Conservation (phyloP, 805 yeast genomes). For the Maudiozyma bulderi region DNA sequence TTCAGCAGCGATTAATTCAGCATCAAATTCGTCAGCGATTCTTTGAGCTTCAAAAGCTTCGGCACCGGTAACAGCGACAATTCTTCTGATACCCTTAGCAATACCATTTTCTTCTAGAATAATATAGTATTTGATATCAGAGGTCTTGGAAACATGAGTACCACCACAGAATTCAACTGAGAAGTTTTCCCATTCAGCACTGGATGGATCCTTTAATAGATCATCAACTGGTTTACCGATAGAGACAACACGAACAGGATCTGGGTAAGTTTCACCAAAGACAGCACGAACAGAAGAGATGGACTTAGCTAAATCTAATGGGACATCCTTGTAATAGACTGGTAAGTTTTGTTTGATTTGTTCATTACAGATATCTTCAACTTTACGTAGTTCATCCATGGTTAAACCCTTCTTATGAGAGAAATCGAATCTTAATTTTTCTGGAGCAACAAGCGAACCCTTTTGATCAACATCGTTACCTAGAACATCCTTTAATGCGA, state of each 20-base stretch:
- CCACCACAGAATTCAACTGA: constrained; percentile 99
- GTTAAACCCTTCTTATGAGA: constrained; percentile 82
- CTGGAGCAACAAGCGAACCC: constrained; percentile 94
- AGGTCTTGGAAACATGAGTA: constrained; percentile 87
- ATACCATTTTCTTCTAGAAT: constrained; percentile 93
- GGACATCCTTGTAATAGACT: constrained; percentile 79
- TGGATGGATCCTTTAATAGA: constrained; percentile 59
- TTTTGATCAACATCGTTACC: constrained; percentile 90
- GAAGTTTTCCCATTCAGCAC: constrained; percentile 62
- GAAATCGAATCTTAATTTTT: constrained; percentile 91
- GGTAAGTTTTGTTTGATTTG: constrained; percentile 59
- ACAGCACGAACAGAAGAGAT: constrained; percentile 92
- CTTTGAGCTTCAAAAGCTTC: constrained; percentile 88
- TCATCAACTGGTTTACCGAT: constrained; percentile 88
- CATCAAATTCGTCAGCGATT: constrained; percentile 62
- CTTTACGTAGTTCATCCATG: constrained; percentile 57
- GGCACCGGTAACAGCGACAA: constrained; percentile 90
- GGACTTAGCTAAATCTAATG: constrained; percentile 58
- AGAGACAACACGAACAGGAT: constrained; percentile 96
- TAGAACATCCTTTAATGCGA: constrained; percentile 73
- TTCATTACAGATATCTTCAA: constrained; percentile 66
- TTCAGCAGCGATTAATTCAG: constrained; percentile 48
- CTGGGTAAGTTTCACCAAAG: constrained; percentile 97
- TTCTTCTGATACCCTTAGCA: constrained; percentile 97
- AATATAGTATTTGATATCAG: constrained; percentile 85